Percentiles rank a stretch among this genome's conserved stretches.
phyloP scores from a whole-genome alignment of 768 basidiomycete species.

The Lyophyllum shimeji region DNA sequence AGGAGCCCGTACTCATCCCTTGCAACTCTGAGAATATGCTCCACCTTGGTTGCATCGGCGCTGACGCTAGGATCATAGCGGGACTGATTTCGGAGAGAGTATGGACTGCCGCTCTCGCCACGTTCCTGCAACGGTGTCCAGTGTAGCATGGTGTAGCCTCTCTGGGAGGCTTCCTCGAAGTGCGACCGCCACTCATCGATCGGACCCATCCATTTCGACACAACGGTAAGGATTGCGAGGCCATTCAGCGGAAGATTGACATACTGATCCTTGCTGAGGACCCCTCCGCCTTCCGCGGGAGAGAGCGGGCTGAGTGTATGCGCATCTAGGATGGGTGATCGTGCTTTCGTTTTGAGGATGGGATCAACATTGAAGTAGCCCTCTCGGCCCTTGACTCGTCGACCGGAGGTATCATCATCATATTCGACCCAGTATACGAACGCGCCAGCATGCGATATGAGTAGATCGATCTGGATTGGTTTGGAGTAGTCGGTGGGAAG shows the following conservation, averaged over 20 bases:
- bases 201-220: conserved; percentile 99
- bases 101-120: conserved; percentile 88
- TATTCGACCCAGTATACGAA: conserved; percentile 97
- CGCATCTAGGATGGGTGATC: conserved; percentile 69
- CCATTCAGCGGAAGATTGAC: conserved; percentile 84
- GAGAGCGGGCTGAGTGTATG: conserved; percentile 49
- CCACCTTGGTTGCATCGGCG: conserved; percentile 56
- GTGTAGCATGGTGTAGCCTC: conserved; percentile 98
- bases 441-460: conserved; percentile 95
- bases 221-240: conserved; percentile 82
- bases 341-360: conserved; percentile 70
- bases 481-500: conserved; percentile 86
- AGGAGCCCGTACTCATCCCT: conserved; percentile 86
- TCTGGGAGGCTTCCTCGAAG: conserved; percentile 79
- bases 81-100: conserved; percentile 88
- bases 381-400: conserved; percentile 77
- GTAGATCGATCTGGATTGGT: conserved; percentile 90
- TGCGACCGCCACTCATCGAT: conserved; percentile 73
- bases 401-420: conserved; percentile 55
- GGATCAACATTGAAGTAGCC: conserved; percentile 99
- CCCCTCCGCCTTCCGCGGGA: conserved; percentile 50
- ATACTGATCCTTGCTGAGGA: conserved; percentile 42
- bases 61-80: conserved; percentile 77
- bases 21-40: conserved; percentile 66
- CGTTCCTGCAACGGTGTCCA: conserved; percentile 94